phyloP scores from a whole-genome alignment of 73 alveolate genomes.

The Stentor roeselii region DNA sequence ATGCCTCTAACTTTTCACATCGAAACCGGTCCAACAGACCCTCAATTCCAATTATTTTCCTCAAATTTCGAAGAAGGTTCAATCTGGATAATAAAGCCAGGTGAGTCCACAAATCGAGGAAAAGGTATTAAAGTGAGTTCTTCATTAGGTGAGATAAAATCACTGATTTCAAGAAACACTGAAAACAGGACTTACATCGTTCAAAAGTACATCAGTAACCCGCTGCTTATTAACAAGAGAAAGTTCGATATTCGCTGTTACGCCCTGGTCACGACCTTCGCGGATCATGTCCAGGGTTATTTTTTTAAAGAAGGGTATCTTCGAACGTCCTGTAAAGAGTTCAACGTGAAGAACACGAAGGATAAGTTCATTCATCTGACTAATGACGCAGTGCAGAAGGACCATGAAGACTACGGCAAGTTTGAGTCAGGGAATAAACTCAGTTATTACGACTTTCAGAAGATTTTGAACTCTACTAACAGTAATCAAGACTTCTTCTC shows the following conservation, averaged over 20 bases:
- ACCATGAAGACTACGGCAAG: slow-evolving; percentile 86
- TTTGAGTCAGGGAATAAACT: slow-evolving; percentile 90
- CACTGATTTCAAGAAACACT: slow-evolving; percentile 11
- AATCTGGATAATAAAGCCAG: slow-evolving; percentile 59
- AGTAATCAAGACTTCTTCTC: not conserved
- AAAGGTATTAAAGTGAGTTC: slow-evolving; percentile 41
- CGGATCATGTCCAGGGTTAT: slow-evolving; percentile 62
- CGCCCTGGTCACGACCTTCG: slow-evolving; percentile 66
- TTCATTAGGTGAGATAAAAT: slow-evolving; percentile 26
- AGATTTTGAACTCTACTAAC: slow-evolving; percentile 23
- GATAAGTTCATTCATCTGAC: slow-evolving; percentile 84
- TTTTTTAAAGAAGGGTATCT: slow-evolving; percentile 74
- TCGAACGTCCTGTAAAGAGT: slow-evolving; percentile 74
- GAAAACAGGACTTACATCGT: slow-evolving; percentile 60
- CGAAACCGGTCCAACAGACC: slow-evolving; percentile 50
- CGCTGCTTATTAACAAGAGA: slow-evolving; percentile 83
- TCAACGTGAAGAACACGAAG: slow-evolving; percentile 43
- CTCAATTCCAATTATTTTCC: slow-evolving; percentile 40
- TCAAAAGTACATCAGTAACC: slow-evolving; percentile 90
- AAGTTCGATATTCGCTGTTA: slow-evolving; percentile 96
- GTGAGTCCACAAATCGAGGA: slow-evolving; percentile 59
- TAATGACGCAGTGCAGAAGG: slow-evolving; percentile 93
- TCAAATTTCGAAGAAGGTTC: slow-evolving; percentile 29
- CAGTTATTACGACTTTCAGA: slow-evolving; percentile 61
- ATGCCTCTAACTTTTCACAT: slow-evolving; percentile 83